Evolutionary conservation across 169 alveolate genomes (phyloP).

Genomic region (Eimeria tenella): DNA sequence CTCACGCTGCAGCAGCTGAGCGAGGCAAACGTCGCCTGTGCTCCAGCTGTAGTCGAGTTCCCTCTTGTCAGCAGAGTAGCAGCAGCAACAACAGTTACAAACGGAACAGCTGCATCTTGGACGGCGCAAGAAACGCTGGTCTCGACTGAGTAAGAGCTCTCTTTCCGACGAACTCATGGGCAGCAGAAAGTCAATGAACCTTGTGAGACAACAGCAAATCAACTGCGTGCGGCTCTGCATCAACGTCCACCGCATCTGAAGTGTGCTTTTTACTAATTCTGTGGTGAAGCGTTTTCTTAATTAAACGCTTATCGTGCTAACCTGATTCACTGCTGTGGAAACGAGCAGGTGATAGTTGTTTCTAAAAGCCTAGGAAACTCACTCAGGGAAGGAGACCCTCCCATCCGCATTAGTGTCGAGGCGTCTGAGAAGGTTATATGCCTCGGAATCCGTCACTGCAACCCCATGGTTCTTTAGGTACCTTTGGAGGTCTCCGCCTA

Average conservation of each 20-base stretch:
- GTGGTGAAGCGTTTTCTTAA: background rate
- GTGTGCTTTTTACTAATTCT: no score
- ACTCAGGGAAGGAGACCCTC: conserved; percentile 74
- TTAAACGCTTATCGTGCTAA: background rate
- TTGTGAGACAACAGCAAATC: conserved; percentile 23
- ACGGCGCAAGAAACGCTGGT: conserved; percentile 26
- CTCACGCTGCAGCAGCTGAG: conserved; percentile 75
- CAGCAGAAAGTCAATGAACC: conserved; percentile 71
- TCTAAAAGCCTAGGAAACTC: background rate
- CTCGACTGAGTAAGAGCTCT: conserved; percentile 59
- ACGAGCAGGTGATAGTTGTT: background rate
- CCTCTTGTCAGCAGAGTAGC: conserved; percentile 33
- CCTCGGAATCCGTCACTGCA: conserved; percentile 74
- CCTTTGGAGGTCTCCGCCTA: conserved; percentile 74
- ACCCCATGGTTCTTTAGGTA: conserved; percentile 71
- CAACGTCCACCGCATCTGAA: background rate
- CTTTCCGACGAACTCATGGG: conserved; percentile 64
- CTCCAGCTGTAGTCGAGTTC: conserved; percentile 32
- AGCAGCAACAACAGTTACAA: conserved; percentile 62
- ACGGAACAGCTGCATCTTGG: conserved; percentile 48
- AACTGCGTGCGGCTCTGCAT: background rate
- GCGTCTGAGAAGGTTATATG: conserved; percentile 73
- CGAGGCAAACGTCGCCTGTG: conserved; percentile 64
- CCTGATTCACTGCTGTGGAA: no score
- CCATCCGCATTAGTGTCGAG: conserved; percentile 77